A percentile compares a stretch with the other conserved stretches of the same genome.
Evolutionary conservation across 2,329 filamentous ascomycete species (phyloP).

Genomic region (Alternaria sp.): DNA sequence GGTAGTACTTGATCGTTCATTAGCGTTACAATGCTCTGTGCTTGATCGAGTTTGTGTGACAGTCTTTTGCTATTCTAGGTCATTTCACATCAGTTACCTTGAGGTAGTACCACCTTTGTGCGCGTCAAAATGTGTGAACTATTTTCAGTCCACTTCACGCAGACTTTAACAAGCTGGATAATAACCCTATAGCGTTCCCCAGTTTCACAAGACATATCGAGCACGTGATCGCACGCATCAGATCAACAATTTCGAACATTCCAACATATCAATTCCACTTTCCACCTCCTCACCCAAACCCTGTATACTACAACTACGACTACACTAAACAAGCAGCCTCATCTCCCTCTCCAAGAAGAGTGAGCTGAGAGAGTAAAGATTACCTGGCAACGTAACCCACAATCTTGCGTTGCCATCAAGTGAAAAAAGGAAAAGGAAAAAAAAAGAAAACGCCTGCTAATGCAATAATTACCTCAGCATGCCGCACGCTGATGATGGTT

Average conservation of each 20-base stretch:
- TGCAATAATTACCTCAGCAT: constrained; percentile 13
- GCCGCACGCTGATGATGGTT: constrained; percentile 4
- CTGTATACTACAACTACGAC: constrained; percentile 1
- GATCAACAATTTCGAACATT: not conserved
- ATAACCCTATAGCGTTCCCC: too few relatives aligned
- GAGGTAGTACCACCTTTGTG: not conserved
- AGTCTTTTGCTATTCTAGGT: not conserved
- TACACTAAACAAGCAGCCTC: not conserved
- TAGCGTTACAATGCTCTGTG: not conserved
- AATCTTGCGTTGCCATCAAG: not conserved
- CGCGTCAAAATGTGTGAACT: fast-evolving
- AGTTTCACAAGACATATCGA: not conserved
- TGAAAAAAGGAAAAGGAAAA: not conserved
- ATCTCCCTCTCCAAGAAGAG: not conserved
- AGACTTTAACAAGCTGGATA: too few relatives aligned
- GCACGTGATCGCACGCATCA: not conserved
- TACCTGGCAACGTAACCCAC: not conserved
- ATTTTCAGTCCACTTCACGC: not conserved
- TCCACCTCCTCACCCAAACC: not conserved
- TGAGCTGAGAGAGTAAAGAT: constrained; percentile 2
- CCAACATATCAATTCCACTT: constrained; percentile 3
- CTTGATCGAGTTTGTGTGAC: not conserved
- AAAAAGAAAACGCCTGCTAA: constrained; percentile 3
- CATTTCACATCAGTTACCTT: not conserved
- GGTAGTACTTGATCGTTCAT: not conserved